A percentile compares a stretch with the other conserved stretches of the same genome.
Evolutionary conservation across 192 early-diverging fungal species (phyloP).

Genomic region (Coemansia sp.): DNA sequence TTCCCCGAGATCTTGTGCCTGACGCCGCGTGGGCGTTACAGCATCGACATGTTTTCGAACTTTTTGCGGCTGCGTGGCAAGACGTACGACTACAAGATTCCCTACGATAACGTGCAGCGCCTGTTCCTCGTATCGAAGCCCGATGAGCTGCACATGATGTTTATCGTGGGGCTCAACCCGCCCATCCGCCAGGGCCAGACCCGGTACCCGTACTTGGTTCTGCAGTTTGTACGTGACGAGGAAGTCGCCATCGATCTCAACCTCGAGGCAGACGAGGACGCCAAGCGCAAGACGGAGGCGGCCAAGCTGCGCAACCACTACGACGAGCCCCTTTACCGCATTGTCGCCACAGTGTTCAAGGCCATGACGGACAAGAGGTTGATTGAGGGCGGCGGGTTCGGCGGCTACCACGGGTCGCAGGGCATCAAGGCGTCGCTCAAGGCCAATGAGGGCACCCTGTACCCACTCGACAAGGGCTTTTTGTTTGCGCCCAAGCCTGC

Average conservation of each 20-base stretch:
- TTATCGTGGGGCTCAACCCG: constrained; percentile 94
- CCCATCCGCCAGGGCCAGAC: constrained; percentile 97
- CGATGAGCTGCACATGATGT: constrained; percentile 88
- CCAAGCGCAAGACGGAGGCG: constrained; percentile 61
- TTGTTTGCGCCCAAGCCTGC: constrained; percentile 93
- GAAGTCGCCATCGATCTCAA: constrained; percentile 83
- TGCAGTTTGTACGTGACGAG: constrained; percentile 94
- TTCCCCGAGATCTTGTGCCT: constrained; percentile 90
- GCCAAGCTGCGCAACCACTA: constrained; percentile 79
- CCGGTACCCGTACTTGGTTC: constrained; percentile 89
- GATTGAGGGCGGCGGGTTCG: constrained; percentile 63
- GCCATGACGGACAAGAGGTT: constrained; percentile 78
- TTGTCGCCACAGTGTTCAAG: constrained; percentile 83
- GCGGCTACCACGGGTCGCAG: constrained; percentile 70
- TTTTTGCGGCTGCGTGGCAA: constrained; percentile 96
- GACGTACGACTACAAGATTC: constrained; percentile 97
- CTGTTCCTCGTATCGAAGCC: constrained; percentile 92
- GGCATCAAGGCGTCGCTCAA: constrained; percentile 96
- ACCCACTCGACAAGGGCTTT: constrained; percentile 92
- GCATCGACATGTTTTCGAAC: constrained; percentile 87
- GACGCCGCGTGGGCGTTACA: constrained; percentile 92
- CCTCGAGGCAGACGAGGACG: constrained; percentile 73
- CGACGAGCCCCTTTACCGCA: constrained; percentile 83
- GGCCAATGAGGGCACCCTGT: constrained; percentile 93
- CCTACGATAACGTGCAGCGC: constrained; percentile 79